Conservation (phyloP, 495 filamentous ascomycete genomes). For the Usnea hakonensis region DNA sequence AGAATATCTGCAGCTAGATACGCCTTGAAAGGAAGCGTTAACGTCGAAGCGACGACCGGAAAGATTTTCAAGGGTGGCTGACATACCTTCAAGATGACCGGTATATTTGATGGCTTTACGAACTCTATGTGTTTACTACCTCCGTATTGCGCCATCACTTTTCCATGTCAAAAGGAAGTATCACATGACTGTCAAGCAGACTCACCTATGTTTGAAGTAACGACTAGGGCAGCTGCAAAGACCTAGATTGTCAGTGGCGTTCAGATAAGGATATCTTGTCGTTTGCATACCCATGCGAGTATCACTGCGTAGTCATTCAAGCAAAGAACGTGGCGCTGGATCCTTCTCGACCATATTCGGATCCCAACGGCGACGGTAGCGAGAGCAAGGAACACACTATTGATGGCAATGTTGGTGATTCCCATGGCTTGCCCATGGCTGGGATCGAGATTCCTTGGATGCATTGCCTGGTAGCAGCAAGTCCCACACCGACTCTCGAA, state of each 20-base stretch:
- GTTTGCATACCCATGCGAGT: not conserved
- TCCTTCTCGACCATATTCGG: not conserved
- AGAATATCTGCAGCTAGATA: not conserved
- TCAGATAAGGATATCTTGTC: not conserved
- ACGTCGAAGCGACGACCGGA: not conserved
- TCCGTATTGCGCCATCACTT: not conserved
- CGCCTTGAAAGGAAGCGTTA: not conserved
- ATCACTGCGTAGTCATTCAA: not conserved
- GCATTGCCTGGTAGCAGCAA: not conserved
- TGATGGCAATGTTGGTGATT: not conserved
- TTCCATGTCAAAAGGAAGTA: not conserved
- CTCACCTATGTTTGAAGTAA: not conserved
- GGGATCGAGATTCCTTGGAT: not conserved
- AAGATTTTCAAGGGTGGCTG: not conserved
- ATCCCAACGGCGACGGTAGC: not conserved
- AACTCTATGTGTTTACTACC: not conserved
- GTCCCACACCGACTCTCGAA: not conserved
- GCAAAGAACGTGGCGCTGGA: not conserved
- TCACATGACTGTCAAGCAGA: not conserved
- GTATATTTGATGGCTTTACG: not conserved
- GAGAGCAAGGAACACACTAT: not conserved
- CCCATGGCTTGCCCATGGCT: not conserved
- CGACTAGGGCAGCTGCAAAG: not conserved
- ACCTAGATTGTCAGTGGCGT: not conserved
- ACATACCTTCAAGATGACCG: slow-evolving; percentile 6